Conservation (phyloP, 1,284 basidiomycete genomes). For the Cutaneotrichosporon arboriforme region DNA sequence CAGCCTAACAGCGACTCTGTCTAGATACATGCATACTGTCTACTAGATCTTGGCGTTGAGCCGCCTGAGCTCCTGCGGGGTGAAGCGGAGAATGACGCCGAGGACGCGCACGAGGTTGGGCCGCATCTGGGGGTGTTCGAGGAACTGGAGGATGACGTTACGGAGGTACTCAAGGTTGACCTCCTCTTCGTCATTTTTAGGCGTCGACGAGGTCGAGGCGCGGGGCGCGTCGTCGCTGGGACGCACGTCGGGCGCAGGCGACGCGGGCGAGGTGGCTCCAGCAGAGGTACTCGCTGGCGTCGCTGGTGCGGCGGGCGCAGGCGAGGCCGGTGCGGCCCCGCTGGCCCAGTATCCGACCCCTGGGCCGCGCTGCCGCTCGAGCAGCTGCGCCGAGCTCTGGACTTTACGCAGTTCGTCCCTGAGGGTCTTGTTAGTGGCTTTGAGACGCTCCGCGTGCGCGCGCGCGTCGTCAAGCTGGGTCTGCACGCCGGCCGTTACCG, state of each 20-base stretch:
- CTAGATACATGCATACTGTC: conserved; percentile 9
- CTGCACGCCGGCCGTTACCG: conserved; percentile 39
- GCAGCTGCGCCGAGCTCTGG: conserved; percentile 78
- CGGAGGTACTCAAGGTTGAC: conserved; percentile 91
- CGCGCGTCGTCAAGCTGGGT: conserved; percentile 46
- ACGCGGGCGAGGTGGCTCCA: not conserved
- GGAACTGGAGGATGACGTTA: conserved; percentile 88
- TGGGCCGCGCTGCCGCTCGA: conserved; percentile 81
- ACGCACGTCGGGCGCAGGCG: not conserved
- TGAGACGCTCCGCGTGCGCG: conserved; percentile 28
- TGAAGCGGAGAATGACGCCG: conserved; percentile 85
- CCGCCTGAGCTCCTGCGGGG: conserved; percentile 83
- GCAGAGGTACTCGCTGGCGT: not conserved
- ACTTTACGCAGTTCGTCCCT: conserved; percentile 89
- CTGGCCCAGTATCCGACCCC: conserved; percentile 85
- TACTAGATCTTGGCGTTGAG: conserved; percentile 61
- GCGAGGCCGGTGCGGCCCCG: not conserved
- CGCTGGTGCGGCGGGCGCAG: not conserved
- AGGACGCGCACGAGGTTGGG: conserved; percentile 83
- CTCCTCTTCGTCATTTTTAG: conserved; percentile 57
- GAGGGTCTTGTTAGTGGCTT: conserved; percentile 66
- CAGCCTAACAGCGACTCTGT: no score
- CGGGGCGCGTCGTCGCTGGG: not conserved
- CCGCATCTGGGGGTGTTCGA: conserved; percentile 83
- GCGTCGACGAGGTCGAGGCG: conserved; percentile 1